Percentiles rank a stretch among this genome's conserved stretches.
Conservation (phyloP, 352 stramenopile species). For the Globisporangium yorkense region DNA sequence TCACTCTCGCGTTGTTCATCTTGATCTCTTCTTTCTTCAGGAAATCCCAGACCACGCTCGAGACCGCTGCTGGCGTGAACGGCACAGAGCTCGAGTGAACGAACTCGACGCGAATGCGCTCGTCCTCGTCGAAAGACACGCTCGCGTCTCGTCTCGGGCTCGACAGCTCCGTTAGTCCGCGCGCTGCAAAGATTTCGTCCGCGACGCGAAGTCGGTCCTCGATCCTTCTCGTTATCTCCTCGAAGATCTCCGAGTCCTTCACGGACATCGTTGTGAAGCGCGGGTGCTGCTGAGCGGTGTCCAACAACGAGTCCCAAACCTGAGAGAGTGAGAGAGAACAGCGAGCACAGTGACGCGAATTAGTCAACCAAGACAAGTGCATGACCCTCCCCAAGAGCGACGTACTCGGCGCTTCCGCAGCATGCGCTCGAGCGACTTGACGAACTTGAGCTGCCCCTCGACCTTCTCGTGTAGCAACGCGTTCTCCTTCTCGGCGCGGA, state of each 20-base stretch:
- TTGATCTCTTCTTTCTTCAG: constrained; percentile 2
- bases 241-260: constrained; percentile 6
- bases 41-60: constrained; percentile 4
- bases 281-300: background rate
- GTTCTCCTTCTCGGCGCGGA: constrained; percentile 8
- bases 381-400: background rate
- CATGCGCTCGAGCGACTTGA: constrained; percentile 8
- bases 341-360: background rate
- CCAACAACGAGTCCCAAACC: constrained; percentile 4
- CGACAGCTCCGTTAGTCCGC: background rate
- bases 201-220: background rate
- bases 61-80: background rate
- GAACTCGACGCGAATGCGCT: constrained; percentile 3
- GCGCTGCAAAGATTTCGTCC: background rate
- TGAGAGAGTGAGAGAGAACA: background rate
- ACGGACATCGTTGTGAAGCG: constrained; percentile 1
- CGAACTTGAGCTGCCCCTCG: constrained; percentile 10
- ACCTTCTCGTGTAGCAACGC: constrained; percentile 1
- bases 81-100: background rate
- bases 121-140: background rate
- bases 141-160: background rate
- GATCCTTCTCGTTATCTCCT: background rate
- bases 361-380: background rate
- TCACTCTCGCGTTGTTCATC: background rate
- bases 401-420: constrained; percentile 7